A percentile compares a stretch with the other conserved stretches of the same genome.
These are phyloP conservation scores for Blepharisma stoltei DNA, from an alignment of 73 alveolate genomes.

Conservation along the genomic window DNA sequence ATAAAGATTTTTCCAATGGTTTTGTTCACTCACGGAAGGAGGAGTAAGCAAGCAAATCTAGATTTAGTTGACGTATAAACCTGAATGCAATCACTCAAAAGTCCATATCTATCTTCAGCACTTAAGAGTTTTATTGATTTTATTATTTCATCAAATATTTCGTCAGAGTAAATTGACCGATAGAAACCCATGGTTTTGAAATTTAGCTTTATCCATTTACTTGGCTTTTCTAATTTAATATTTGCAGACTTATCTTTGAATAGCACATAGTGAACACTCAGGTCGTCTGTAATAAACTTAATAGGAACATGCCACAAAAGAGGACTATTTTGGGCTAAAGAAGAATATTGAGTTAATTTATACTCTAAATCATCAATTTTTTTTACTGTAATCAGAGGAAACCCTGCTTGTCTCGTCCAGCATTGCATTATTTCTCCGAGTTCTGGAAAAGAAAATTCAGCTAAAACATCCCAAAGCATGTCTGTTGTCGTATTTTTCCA, in stretches of 20 bases:
- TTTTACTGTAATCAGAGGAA: background rate
- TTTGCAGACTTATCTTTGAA: background rate
- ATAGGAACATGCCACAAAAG: background rate
- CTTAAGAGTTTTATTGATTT: background rate
- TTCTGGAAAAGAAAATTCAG: background rate
- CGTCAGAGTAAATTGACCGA: background rate
- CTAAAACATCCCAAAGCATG: slow-evolving; percentile 68
- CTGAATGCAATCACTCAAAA: background rate
- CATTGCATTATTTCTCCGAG: background rate
- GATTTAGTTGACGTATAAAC: background rate
- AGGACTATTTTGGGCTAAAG: background rate
- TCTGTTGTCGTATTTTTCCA: slow-evolving; percentile 77
- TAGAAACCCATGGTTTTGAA: background rate
- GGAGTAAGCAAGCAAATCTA: background rate
- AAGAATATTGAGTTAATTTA: background rate
- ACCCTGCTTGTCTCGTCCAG: background rate
- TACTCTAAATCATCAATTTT: background rate
- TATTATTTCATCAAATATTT: background rate
- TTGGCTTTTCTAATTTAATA: background rate
- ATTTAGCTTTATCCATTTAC: slow-evolving; percentile 1
- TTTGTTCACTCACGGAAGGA: too few relatives aligned
- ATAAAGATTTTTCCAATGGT: too few relatives aligned
- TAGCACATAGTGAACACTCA: background rate
- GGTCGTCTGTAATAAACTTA: background rate
- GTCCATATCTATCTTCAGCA: background rate